These are phyloP conservation scores for Aspergillus cejpii DNA, from an alignment of 2,329 filamentous ascomycete species.

Conservation along the genomic window DNA sequence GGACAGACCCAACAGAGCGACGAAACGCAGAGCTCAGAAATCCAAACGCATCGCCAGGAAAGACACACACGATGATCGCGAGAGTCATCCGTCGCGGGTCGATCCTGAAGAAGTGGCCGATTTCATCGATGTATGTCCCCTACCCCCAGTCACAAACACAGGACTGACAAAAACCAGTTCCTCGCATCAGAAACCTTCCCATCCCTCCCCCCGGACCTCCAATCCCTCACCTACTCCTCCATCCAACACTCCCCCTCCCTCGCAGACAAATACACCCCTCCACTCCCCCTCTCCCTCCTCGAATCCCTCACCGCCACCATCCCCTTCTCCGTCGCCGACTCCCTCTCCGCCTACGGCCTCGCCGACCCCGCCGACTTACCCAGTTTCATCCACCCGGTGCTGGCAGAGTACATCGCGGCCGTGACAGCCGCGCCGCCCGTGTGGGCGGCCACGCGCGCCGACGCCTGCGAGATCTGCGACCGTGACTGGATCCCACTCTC, in stretches of 20 bases:
- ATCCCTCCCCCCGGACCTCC: conserved; percentile 55
- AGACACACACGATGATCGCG: conserved; percentile 14
- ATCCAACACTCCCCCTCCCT: conserved; percentile 48
- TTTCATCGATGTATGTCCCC: conserved; percentile 58
- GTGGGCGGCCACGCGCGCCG: conserved; percentile 51
- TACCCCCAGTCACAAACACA: not conserved
- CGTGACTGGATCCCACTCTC: conserved; percentile 68
- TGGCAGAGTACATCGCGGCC: conserved; percentile 56
- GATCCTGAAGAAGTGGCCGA: conserved; percentile 66
- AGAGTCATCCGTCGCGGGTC: conserved; percentile 17
- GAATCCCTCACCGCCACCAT: conserved; percentile 49
- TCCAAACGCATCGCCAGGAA: conserved; percentile 17
- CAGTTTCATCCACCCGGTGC: conserved; percentile 55
- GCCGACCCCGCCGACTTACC: conserved; percentile 42
- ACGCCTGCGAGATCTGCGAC: conserved; percentile 68
- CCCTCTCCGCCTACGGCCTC: conserved; percentile 61
- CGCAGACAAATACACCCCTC: conserved; percentile 51
- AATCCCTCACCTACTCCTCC: conserved; percentile 54
- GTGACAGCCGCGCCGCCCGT: conserved; percentile 58
- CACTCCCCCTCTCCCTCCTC: conserved; percentile 49
- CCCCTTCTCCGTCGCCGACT: conserved; percentile 58
- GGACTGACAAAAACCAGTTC: conserved; percentile 46
- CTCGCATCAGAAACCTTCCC: conserved; percentile 64
- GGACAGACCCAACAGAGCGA: conserved; percentile 43
- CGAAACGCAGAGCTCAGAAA: conserved; percentile 21